Evolutionary conservation across 2,329 filamentous ascomycete genomes (phyloP), one percentile per base, ranked within the genome.

Genomic region (Alternaria gansuensis): DNA sequence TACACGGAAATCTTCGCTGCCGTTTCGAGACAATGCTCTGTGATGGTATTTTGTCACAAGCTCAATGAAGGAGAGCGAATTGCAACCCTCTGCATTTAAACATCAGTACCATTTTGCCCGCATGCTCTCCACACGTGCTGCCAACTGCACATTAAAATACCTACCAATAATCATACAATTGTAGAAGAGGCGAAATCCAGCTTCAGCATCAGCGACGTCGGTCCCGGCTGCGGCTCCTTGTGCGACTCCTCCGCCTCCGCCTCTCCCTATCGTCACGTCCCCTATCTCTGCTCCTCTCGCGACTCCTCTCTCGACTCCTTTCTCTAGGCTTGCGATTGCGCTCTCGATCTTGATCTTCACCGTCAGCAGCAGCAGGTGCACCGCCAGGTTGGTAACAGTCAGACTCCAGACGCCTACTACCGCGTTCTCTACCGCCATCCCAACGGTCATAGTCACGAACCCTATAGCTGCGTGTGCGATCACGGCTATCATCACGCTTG

Each of bases 361-460:
- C 53, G 39, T 52, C 64, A 29, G 51, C 57, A 8, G 37, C 11
- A 13, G 31, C 54, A 2, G 44, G 26, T 5, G 29, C 54, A 33
- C 62, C 61, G 23, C 63, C 60, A 49, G 72, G 72, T 11, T 73
- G 66, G 41, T 76, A 77, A 24, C 75, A 69, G 59, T 77, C 74
- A 2, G 67, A 70, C 44, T 75, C 72, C 44, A 70, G 60, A 21
- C 71, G 64, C 7, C 72, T 60, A 23, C 58, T 74, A 5, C 62
- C 65, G 4, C 66, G 65, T 43, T 54, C 59, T 31, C 64, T 60
- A 14, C 69, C 67, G 7, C 64, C 67, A 17, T 74, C 72, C 69
- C 71, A 74, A 4, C 75, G 72, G 21, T 78, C 79, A 14, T 80
- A 75, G 21, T 82, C 79, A 2, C 79, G 73, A 14, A 79, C 78